Evolutionary conservation across 169 alveolate species (phyloP), one percentile per base, ranked within the genome.

Genomic region (Theileria annulata): DNA sequence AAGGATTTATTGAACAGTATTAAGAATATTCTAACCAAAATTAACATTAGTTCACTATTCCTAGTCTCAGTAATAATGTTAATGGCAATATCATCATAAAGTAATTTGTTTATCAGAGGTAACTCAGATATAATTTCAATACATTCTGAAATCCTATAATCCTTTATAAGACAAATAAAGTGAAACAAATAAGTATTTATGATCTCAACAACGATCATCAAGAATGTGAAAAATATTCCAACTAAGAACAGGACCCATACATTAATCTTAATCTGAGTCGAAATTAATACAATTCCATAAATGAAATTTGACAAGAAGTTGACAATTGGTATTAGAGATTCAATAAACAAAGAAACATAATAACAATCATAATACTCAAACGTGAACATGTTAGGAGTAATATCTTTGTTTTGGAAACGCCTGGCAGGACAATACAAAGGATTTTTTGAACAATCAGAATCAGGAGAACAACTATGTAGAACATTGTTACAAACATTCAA

Each of bases 401-500:
- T 33, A 5, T 79, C 87, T 21, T 71, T 79, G 66, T 79, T 79
- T 19, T 79, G 79, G 31, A 70, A 37, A 5, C 87, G 58, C 71
- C 73, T 51, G 28, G 87, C 87, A 10, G 79, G 87, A 37, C 87
- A 79, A 25, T 23, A 2, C 12, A 79, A 63, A 5, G 87, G 87
- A 25, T 79, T 79, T 27, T 28, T 17, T 12, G 58, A 47, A 21
- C 87, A 79, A 3, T 25, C 69, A 3, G 21, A 69, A n/a, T 79
- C 71, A 31, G 56, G 56, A 21, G 19, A 15, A 35, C 71, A 63
- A 58, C 71, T 68, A 33, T 35, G 64, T 0, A 28, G 33, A 4
- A 54, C 63, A 17, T 56, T 10, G 63, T 23, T 31, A 77, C 64
- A 49, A 17, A 51, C 77, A 31, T 77, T 54, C 15, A 54, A 12